A percentile compares a stretch with the other conserved stretches of the same genome.
Evolutionary conservation across 306 rosid species (phyloP).

Genomic region (Lathyrus tuberosus): DNA sequence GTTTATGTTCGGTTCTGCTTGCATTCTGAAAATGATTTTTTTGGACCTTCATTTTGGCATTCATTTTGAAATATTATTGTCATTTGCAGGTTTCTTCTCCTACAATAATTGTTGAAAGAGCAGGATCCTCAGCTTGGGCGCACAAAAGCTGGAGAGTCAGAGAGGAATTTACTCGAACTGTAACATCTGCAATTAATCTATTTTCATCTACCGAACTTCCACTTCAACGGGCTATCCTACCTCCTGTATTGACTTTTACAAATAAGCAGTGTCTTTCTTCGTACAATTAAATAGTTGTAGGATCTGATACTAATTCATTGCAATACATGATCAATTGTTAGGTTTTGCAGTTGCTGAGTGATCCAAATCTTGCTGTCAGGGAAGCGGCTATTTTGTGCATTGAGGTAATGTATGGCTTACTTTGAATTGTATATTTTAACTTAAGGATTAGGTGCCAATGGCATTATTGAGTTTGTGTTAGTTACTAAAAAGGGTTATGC

Average conservation of each 20-base stretch:
- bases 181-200: slow-evolving; percentile 86
- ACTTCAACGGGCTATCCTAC: slow-evolving; percentile 91
- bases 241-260: slow-evolving; percentile 61
- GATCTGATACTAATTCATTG: slow-evolving; percentile 33
- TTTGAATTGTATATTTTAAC: slow-evolving; percentile 9
- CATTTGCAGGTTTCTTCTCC: slow-evolving; percentile 88
- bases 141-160: slow-evolving; percentile 99
- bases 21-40: slow-evolving; percentile 23
- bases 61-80: slow-evolving; percentile 16
- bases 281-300: slow-evolving; percentile 12
- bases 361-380: slow-evolving; percentile 91
- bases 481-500: slow-evolving; percentile 21
- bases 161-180: slow-evolving; percentile 96
- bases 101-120: slow-evolving; percentile 95
- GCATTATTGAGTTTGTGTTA: slow-evolving; percentile 12
- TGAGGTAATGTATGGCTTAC: slow-evolving; percentile 61
- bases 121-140: slow-evolving; percentile 96
- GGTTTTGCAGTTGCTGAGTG: slow-evolving; percentile 93
- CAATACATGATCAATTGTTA: slow-evolving; percentile 40
- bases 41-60: slow-evolving; percentile 20
- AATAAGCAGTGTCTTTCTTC: slow-evolving; percentile 13
- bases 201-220: slow-evolving; percentile 95
- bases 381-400: slow-evolving; percentile 95
- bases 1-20: slow-evolving; percentile 17
- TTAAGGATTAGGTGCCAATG: slow-evolving; percentile 6